Evolutionary conservation across 192 early-diverging fungal genomes (phyloP).

Genomic region (Coemansia sp.): DNA sequence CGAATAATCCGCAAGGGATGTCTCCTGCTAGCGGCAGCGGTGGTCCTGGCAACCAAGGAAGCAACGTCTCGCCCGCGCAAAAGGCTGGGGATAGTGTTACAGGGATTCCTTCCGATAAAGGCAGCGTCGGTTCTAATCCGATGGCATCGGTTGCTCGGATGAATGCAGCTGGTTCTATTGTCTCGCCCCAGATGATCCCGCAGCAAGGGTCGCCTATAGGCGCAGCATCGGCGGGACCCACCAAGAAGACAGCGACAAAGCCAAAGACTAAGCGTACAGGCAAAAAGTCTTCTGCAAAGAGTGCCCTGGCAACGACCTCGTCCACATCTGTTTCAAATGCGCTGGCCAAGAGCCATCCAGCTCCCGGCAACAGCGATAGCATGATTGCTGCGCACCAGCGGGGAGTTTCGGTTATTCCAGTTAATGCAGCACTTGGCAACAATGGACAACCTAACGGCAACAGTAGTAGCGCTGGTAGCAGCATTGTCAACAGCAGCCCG

Average conservation of each 20-base stretch:
- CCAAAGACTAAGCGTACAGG: constrained; percentile 27
- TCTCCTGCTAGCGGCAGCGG: neutral
- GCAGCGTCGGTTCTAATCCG: neutral
- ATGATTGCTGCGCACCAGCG: neutral
- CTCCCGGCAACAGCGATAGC: neutral
- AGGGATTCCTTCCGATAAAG: neutral
- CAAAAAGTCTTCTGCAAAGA: constrained; percentile 23
- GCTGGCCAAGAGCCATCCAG: neutral
- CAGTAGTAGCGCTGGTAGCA: constrained; percentile 18
- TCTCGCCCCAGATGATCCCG: constrained; percentile 2
- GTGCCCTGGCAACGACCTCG: neutral
- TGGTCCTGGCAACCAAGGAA: neutral
- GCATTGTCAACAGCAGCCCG: constrained; percentile 17
- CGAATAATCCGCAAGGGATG: neutral
- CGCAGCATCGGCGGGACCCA: constrained; percentile 7
- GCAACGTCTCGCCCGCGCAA: neutral
- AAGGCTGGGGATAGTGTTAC: neutral
- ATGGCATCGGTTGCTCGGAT: constrained; percentile 1
- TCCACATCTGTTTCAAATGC: neutral
- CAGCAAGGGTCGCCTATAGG: constrained; percentile 9
- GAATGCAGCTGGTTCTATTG: neutral
- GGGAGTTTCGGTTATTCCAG: neutral
- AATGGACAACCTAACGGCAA: neutral
- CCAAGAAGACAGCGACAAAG: constrained; percentile 28
- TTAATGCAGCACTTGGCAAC: neutral